Conservation (phyloP, 176 grass and related monocot species). For the Bothriochloa decipiens region DNA sequence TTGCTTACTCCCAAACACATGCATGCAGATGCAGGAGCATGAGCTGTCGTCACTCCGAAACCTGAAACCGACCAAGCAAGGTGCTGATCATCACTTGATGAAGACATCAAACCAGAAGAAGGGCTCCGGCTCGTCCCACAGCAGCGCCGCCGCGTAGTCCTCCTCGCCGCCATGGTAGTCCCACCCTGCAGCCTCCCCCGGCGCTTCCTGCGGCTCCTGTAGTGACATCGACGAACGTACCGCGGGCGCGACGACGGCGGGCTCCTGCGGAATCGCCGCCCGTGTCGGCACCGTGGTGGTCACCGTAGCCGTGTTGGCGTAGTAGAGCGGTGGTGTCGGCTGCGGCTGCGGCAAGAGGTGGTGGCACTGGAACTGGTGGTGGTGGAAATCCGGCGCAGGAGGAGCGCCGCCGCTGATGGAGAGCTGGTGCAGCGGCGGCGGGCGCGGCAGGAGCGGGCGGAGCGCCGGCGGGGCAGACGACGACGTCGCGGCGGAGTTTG, state of each 20-base stretch:
- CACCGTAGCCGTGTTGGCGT: constrained; percentile 36
- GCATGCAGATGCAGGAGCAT: constrained; percentile 12
- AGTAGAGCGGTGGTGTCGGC: constrained; percentile 5
- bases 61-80: not conserved
- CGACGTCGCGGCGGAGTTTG: not conserved
- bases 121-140: constrained; percentile 77
- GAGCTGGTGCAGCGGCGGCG: constrained; percentile 30
- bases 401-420: not conserved
- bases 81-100: constrained; percentile 36
- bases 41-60: not conserved
- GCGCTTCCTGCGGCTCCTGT: constrained; percentile 9
- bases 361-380: constrained; percentile 33
- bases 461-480: constrained; percentile 45
- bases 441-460: constrained; percentile 39
- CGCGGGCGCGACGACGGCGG: not conserved
- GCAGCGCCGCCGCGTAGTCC: constrained; percentile 65
- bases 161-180: constrained; percentile 31
- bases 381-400: not conserved
- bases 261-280: constrained; percentile 35
- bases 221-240: not conserved
- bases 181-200: constrained; percentile 27
- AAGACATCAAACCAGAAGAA: constrained; percentile 71
- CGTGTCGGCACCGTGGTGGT: constrained; percentile 29
- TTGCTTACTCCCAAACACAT: constrained; percentile 20
- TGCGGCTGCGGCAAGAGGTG: constrained; percentile 1